Evolutionary conservation across 2,329 filamentous ascomycete species (phyloP).

Genomic region (Aureobasidium pullulans): DNA sequence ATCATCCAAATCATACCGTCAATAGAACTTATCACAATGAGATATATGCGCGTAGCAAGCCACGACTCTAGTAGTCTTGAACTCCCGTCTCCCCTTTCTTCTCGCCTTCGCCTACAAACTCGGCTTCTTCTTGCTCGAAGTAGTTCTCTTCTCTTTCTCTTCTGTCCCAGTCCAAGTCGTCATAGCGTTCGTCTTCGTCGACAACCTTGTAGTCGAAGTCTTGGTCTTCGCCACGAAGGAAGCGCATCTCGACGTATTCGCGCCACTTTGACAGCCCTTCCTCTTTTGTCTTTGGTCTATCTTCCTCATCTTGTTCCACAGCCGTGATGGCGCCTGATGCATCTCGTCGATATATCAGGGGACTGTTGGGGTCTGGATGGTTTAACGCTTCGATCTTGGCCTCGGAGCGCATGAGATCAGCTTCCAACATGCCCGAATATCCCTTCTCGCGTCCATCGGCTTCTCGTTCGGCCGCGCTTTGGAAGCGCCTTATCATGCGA

Average conservation of each 20-base stretch:
- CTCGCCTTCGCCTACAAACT: conserved; percentile 27
- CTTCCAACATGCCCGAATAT: conserved; percentile 70
- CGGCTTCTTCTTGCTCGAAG: conserved; percentile 66
- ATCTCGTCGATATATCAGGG: conserved; percentile 44
- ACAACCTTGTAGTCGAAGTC: conserved; percentile 72
- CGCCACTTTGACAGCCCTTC: conserved; percentile 64
- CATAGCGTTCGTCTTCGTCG: conserved; percentile 65
- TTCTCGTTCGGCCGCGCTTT: conserved; percentile 64
- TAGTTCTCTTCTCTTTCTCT: conserved; percentile 65
- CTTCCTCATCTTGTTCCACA: conserved; percentile 47
- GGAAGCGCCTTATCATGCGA: conserved; percentile 67
- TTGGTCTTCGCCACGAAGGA: conserved; percentile 64
- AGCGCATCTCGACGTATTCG: conserved; percentile 64
- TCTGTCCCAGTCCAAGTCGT: conserved; percentile 54
- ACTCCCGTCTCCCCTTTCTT: conserved; percentile 40
- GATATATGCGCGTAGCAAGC: not conserved
- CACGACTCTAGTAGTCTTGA: conserved; percentile 34
- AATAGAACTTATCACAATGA: conserved; percentile 11
- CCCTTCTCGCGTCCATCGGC: conserved; percentile 66
- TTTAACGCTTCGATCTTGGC: conserved; percentile 60
- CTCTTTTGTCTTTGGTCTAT: conserved; percentile 51
- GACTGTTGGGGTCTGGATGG: conserved; percentile 45
- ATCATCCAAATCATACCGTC: conserved; percentile 2
- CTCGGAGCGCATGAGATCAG: conserved; percentile 69
- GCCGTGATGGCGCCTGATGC: conserved; percentile 50